Evolutionary conservation across 805 yeast species (phyloP).

Genomic region (Lipomyces spencermartinsiae): DNA sequence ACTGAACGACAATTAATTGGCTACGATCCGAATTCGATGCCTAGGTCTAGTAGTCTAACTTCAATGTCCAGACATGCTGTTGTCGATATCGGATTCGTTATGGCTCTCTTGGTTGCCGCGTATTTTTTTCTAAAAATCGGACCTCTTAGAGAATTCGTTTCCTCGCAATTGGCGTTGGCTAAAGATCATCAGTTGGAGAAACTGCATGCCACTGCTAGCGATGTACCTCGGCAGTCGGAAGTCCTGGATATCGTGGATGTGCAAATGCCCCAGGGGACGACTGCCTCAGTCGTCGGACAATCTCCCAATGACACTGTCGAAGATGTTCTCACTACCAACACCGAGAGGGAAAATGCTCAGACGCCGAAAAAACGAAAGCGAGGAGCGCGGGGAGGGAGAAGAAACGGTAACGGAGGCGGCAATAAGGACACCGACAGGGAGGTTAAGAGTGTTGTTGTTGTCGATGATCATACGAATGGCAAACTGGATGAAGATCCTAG

Average conservation of each 20-base stretch:
- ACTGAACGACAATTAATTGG: background rate
- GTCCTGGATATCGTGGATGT: background rate
- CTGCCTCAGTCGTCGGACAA: background rate
- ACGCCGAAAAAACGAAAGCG: conserved; percentile 69
- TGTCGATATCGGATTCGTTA: conserved; percentile 21
- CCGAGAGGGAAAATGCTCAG: background rate
- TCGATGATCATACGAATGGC: conserved; percentile 12
- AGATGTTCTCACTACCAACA: background rate
- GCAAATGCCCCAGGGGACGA: background rate
- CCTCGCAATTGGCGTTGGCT: background rate
- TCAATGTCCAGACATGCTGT: conserved; percentile 29
- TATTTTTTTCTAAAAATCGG: conserved; percentile 18
- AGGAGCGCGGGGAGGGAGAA: conserved; percentile 83
- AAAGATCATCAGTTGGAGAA: background rate
- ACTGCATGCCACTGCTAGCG: background rate
- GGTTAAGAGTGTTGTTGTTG: conserved; percentile 5
- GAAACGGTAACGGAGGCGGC: conserved; percentile 24
- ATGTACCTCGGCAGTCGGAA: background rate
- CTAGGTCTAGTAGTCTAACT: background rate
- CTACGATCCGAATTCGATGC: background rate
- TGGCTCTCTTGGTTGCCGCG: conserved; percentile 21
- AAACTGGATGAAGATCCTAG: background rate
- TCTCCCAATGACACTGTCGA: background rate
- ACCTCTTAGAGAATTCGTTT: conserved; percentile 15
- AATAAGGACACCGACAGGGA: conserved; percentile 9